Conservation (phyloP, 768 basidiomycete species). For the Agaricus bisporus region DNA sequence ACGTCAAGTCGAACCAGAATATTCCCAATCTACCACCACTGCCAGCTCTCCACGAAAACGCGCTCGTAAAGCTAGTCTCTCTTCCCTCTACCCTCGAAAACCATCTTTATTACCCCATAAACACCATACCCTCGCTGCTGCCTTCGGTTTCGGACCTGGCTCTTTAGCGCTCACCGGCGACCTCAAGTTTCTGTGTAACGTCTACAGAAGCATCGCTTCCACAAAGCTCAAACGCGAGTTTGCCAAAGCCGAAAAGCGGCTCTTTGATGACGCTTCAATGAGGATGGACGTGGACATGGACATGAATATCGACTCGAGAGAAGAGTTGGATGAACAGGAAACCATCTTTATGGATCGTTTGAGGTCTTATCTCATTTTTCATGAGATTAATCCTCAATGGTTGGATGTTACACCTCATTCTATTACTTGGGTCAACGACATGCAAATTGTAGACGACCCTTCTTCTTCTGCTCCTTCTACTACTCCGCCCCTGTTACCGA, state of each 20-base stretch:
- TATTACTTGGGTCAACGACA: not conserved
- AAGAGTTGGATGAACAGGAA: slow-evolving; percentile 7
- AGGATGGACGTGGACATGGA: not conserved
- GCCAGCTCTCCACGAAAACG: slow-evolving; percentile 5
- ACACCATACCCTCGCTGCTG: too few species aligned
- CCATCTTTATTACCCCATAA: not conserved
- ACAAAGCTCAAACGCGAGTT: not conserved
- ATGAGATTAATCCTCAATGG: slow-evolving; percentile 5
- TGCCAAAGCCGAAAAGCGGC: not conserved
- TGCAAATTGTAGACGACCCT: not conserved
- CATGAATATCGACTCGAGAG: too few species aligned
- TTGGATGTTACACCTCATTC: not conserved
- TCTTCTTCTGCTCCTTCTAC: not conserved
- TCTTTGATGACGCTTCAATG: not conserved
- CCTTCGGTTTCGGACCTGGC: too few species aligned
- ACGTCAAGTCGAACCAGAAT: not conserved
- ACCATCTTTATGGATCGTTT: slow-evolving; percentile 1
- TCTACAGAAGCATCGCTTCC: slow-evolving; percentile 6
- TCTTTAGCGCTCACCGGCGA: not conserved
- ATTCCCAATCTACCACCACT: not conserved
- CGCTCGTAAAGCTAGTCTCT: slow-evolving; percentile 6
- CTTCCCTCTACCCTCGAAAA: not conserved
- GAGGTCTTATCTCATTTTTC: slow-evolving; percentile 5
- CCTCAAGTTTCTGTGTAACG: slow-evolving; percentile 4
- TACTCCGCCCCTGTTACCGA: not conserved